These are phyloP conservation scores for Syzygium malaccense DNA, from an alignment of 441 rosid genomes.

Conservation along the genomic window DNA sequence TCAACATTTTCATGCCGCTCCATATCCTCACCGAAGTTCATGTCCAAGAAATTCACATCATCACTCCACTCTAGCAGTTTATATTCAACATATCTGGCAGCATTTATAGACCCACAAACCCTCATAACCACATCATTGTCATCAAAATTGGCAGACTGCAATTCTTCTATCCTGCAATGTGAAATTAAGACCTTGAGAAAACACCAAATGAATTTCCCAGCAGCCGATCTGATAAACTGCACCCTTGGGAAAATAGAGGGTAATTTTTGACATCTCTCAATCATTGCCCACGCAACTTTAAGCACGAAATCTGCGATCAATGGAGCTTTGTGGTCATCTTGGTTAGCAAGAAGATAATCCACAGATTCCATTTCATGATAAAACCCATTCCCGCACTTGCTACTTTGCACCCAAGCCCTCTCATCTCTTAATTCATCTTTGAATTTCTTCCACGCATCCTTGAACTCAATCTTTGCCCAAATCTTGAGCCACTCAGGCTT, in stretches of 20 bases:
- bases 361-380: constrained; percentile 20
- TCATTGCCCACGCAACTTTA: constrained; percentile 44
- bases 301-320: constrained; percentile 43
- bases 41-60: constrained; percentile 54
- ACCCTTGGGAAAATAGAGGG: constrained; percentile 33
- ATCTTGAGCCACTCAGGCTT: constrained; percentile 66
- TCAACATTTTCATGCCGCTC: neutral
- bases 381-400: constrained; percentile 11
- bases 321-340: constrained; percentile 67
- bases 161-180: constrained; percentile 39
- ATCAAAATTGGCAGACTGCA: constrained; percentile 19
- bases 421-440: constrained; percentile 51
- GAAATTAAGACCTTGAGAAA: constrained; percentile 42
- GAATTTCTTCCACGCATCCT: constrained; percentile 61
- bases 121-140: constrained; percentile 26
- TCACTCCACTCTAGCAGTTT: constrained; percentile 81
- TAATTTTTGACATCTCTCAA: constrained; percentile 47
- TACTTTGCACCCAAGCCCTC: constrained; percentile 44
- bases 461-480: constrained; percentile 81
- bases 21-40: constrained; percentile 37
- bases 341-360: constrained; percentile 39
- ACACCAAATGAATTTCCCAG: constrained; percentile 63
- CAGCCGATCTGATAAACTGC: constrained; percentile 52
- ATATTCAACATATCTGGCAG: constrained; percentile 55
- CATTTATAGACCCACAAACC: constrained; percentile 56